Conservation (phyloP, 805 yeast species). For the Wickerhamiella cacticola region DNA sequence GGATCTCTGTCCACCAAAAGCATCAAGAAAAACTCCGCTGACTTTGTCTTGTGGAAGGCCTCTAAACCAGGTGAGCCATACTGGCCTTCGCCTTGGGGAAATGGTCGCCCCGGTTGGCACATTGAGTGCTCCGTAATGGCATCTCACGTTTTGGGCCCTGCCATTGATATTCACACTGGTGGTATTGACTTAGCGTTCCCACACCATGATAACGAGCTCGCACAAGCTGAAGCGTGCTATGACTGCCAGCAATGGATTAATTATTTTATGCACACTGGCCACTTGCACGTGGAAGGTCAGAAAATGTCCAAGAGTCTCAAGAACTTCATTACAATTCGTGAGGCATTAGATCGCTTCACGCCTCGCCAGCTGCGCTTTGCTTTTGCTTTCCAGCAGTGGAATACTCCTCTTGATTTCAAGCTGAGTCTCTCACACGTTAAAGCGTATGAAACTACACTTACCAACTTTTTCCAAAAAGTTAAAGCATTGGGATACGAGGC, state of each 20-base stretch:
- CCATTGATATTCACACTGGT: conserved; percentile 91
- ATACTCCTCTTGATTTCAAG: conserved; percentile 82
- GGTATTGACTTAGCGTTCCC: conserved; percentile 97
- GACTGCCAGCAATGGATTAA: conserved; percentile 92
- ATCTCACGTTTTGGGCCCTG: conserved; percentile 66
- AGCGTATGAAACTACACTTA: conserved; percentile 58
- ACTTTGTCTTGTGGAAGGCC: conserved; percentile 94
- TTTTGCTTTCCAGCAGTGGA: conserved; percentile 89
- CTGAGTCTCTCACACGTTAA: conserved; percentile 67
- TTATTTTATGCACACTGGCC: conserved; percentile 94
- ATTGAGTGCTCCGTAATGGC: conserved; percentile 99
- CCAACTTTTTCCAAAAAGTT: conserved; percentile 77
- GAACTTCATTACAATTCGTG: conserved; percentile 88
- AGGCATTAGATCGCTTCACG: conserved; percentile 60
- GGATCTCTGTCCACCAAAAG: conserved; percentile 56
- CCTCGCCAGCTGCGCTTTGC: conserved; percentile 81
- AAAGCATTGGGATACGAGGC: conserved; percentile 65
- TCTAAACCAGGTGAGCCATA: conserved; percentile 95
- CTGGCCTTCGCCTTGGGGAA: conserved; percentile 95
- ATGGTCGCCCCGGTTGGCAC: conserved; percentile 99
- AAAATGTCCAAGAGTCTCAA: conserved; percentile 94
- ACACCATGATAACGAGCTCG: conserved; percentile 96
- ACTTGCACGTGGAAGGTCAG: conserved; percentile 95
- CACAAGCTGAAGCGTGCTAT: conserved; percentile 89
- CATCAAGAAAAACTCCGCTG: conserved; percentile 63